Evolutionary conservation across 306 rosid genomes (phyloP).

Genomic region (Morella rubra): DNA sequence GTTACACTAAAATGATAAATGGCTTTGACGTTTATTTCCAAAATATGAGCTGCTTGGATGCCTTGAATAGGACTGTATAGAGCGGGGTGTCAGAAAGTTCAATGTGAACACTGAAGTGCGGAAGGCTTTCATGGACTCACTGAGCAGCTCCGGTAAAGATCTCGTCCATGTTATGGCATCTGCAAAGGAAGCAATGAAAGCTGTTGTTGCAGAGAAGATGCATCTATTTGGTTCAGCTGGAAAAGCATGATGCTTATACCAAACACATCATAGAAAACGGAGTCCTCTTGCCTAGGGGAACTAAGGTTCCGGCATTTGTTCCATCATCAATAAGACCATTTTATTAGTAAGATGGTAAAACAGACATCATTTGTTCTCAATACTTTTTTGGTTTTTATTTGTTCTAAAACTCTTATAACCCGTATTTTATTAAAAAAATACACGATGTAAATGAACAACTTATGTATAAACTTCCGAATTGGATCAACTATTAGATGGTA

Average conservation of each 20-base stretch:
- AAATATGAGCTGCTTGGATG: slow-evolving; percentile 18
- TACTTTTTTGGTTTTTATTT: too few species aligned
- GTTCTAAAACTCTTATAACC: too few species aligned
- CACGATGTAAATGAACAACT: too few species aligned
- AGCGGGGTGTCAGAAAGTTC: slow-evolving; percentile 83
- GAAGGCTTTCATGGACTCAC: slow-evolving; percentile 90
- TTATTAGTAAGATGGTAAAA: too few species aligned
- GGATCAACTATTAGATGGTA: too few species aligned
- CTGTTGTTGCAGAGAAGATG: slow-evolving; percentile 87
- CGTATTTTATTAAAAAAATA: too few species aligned
- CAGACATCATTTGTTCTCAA: too few species aligned
- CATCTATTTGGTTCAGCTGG: slow-evolving; percentile 91
- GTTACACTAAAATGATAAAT: slow-evolving; percentile 4
- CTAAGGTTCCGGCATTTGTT: too few species aligned
- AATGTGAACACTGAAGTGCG: slow-evolving; percentile 95
- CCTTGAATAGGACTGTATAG: slow-evolving; percentile 63
- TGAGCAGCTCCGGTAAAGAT: slow-evolving; percentile 63
- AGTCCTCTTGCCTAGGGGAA: too few species aligned
- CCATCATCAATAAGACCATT: too few species aligned
- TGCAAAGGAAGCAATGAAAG: slow-evolving; percentile 92
- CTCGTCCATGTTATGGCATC: slow-evolving; percentile 79
- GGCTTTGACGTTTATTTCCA: slow-evolving; percentile 21
- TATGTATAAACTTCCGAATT: too few species aligned
- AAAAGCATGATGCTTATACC: slow-evolving; percentile 43
- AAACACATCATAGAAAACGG: background rate